Conservation (phyloP, 2,329 filamentous ascomycete genomes). For the Talaromyces sp. region DNA sequence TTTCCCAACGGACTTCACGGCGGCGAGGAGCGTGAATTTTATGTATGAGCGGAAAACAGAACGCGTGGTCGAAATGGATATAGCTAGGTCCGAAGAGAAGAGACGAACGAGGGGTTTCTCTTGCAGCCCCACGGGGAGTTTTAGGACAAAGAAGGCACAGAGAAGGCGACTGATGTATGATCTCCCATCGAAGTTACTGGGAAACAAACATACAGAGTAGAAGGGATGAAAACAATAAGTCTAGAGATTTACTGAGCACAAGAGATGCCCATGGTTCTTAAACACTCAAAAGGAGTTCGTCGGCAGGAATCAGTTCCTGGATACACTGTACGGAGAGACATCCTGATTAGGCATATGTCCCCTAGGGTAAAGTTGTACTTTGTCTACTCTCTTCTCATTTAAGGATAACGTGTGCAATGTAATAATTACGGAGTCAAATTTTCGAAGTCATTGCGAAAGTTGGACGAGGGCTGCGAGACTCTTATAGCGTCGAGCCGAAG, state of each 20-base stretch:
- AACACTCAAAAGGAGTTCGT: background rate
- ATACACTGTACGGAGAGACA: background rate
- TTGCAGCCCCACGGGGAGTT: background rate
- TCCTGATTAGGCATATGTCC: slow-evolving; percentile 7
- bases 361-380: background rate
- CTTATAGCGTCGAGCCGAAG: background rate
- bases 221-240: background rate
- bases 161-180: background rate
- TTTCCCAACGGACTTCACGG: background rate
- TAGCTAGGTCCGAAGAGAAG: background rate
- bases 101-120: background rate
- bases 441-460: background rate
- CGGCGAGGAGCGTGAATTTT: background rate
- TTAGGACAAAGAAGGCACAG: background rate
- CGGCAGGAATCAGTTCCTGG: background rate
- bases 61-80: background rate
- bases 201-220: background rate
- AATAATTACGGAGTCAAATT: background rate
- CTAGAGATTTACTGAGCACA: background rate
- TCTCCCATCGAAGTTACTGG: background rate
- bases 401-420: background rate
- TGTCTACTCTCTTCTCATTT: background rate
- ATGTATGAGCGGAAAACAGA: background rate
- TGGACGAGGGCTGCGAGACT: background rate
- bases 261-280: background rate